These are phyloP conservation scores for Aspergillus sp. DNA, from an alignment of 2,329 filamentous ascomycete species.

Conservation along the genomic window DNA sequence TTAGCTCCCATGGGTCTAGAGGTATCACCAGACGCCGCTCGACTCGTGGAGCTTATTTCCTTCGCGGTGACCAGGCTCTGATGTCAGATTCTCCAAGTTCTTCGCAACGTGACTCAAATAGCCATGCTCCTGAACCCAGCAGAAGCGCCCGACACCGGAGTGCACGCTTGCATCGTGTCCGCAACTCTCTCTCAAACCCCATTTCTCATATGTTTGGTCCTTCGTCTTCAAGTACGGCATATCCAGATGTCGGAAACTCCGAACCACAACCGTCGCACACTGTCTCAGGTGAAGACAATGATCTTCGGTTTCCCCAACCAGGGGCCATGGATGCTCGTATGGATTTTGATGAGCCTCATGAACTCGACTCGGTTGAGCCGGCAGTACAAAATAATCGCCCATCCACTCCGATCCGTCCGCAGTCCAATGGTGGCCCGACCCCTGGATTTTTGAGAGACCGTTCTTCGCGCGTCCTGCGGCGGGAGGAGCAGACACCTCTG, in stretches of 20 bases:
- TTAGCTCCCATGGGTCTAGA: slow-evolving; percentile 30
- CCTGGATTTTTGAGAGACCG: slow-evolving; percentile 41
- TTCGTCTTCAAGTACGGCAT: slow-evolving; percentile 16
- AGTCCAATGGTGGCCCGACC: slow-evolving; percentile 24
- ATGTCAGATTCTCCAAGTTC: slow-evolving; percentile 21
- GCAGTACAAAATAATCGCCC: slow-evolving; percentile 23
- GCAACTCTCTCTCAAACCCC: slow-evolving; percentile 34
- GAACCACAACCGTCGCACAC: slow-evolving; percentile 20
- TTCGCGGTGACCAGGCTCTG: slow-evolving; percentile 25
- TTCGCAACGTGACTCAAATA: slow-evolving; percentile 18
- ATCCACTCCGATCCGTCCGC: slow-evolving; percentile 16
- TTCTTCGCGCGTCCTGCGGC: slow-evolving; percentile 43
- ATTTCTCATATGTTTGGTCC: slow-evolving; percentile 38
- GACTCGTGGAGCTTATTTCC: slow-evolving; percentile 30
- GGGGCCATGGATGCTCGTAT: slow-evolving; percentile 31
- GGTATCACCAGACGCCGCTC: slow-evolving; percentile 32
- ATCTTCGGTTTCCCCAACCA: slow-evolving; percentile 27
- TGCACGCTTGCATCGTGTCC: slow-evolving; percentile 33
- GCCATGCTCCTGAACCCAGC: slow-evolving; percentile 17
- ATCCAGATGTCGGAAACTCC: slow-evolving; percentile 16
- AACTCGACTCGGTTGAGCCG: slow-evolving; percentile 35
- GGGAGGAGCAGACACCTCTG: slow-evolving; percentile 54
- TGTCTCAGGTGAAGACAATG: slow-evolving; percentile 22
- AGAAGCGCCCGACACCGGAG: slow-evolving; percentile 32
- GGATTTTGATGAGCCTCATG: slow-evolving; percentile 32